A percentile compares a stretch with the other conserved stretches of the same genome.
These are phyloP conservation scores for Chytriomyces sp. DNA, from an alignment of 192 early-diverging fungal species.

Conservation along the genomic window DNA sequence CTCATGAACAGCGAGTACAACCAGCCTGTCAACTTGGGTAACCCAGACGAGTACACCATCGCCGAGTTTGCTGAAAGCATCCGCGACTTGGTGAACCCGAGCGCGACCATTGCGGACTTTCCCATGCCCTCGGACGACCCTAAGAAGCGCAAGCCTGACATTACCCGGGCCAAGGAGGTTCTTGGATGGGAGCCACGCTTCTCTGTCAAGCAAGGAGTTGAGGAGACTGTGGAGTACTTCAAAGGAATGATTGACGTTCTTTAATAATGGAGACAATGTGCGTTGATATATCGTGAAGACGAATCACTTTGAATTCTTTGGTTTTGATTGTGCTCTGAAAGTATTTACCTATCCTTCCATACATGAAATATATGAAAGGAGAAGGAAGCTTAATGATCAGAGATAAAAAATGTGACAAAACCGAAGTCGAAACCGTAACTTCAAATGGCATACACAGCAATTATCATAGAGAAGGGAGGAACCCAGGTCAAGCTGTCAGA, in stretches of 20 bases:
- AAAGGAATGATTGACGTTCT: conserved; percentile 33
- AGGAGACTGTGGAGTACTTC: conserved; percentile 82
- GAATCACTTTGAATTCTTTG: too few species aligned
- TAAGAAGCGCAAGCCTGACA: conserved; percentile 74
- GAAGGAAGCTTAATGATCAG: too few species aligned
- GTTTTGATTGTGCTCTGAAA: too few species aligned
- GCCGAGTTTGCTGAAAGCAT: conserved; percentile 77
- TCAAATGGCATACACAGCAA: too few species aligned
- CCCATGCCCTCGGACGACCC: conserved; percentile 77
- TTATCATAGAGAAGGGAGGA: too few species aligned
- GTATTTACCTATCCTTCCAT: too few species aligned
- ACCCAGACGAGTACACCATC: conserved; percentile 84
- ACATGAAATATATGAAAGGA: too few species aligned
- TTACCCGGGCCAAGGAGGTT: conserved; percentile 62
- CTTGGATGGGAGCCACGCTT: conserved; percentile 76
- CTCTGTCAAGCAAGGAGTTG: conserved; percentile 73
- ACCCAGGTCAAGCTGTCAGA: too few species aligned
- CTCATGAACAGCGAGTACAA: conserved; percentile 72
- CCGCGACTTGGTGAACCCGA: conserved; percentile 59
- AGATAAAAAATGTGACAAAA: too few species aligned
- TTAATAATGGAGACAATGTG: conserved; percentile 2
- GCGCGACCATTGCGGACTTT: conserved; percentile 61
- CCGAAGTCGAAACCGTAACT: too few species aligned
- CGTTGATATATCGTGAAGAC: too few species aligned
- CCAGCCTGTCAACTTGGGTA: conserved; percentile 80